Base-by-base conservation (phyloP, 306 rosid genomes). In the Casuarina equisetifolia region DNA sequence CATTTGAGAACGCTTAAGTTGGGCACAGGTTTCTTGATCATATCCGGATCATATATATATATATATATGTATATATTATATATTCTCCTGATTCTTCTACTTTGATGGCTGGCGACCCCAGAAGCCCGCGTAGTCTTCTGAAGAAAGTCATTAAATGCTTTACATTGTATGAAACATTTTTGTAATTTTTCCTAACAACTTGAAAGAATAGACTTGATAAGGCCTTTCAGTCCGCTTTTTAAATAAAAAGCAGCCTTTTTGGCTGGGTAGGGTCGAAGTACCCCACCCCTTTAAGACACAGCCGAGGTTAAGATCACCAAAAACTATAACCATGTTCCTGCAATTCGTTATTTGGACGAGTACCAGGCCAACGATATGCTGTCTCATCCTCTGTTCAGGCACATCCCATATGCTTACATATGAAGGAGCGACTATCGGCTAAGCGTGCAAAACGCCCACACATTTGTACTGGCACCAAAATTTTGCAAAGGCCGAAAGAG, bases 401-500 rank as follows among this genome's bases (percentile, higher is more conserved):
- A 66, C 50, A 9, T 67, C 71, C 50, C 71, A n/a, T 38, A 62
- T 40, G 42, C 50, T 1, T 42, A 2, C 50, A 6, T 42, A 67
- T 42, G 1, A 66, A 17, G 50, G 42, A 42, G 15, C 71, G 17
- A 66, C 69, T 3, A 42, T 66, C 20, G 13, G 3, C 19, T 67
- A 38, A 8, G 52, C 51, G 81, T 72, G 82, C 73, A 78, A 46
- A 69, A 68, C 20, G 75, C 57, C 69, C 74, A 59, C 44, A 48
- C 84, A 82, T 82, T 72, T 59, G 64, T 43, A 69, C 13, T 49
- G 12, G 2, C 15, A 51, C 71, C 73, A 32, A 63, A 10, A 9
- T 16, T 11, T 42, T 64, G 62, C 46, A 49, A 82, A 83, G 87
- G 80, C 90, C 90, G 87, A 51, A 74, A 72, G 75, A 58, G 76